Conservation (phyloP, 2,329 filamentous ascomycete genomes). For the Daldinia sp. region DNA sequence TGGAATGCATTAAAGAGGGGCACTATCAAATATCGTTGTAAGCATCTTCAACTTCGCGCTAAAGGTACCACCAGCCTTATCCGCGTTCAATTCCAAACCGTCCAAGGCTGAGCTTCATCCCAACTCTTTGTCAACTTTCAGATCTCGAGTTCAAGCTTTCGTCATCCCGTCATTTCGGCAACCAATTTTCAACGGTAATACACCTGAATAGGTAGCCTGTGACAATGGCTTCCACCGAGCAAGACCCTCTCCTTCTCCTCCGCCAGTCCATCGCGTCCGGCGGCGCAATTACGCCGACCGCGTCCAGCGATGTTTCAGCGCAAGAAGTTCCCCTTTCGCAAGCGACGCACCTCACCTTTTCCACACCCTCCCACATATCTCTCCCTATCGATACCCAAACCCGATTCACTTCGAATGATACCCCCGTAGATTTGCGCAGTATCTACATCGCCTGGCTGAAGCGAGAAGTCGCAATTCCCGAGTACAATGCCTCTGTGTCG, state of each 20-base stretch:
- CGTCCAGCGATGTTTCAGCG: conserved; percentile 72
- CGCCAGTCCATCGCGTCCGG: conserved; percentile 83
- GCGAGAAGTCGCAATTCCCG: conserved; percentile 87
- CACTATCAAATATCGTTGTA: background rate
- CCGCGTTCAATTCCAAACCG: conserved; percentile 14
- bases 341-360: conserved; percentile 84
- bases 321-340: conserved; percentile 75
- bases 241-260: conserved; percentile 85
- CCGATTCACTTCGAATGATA: conserved; percentile 84
- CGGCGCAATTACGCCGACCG: conserved; percentile 78
- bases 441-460: conserved; percentile 98
- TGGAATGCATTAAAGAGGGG: background rate
- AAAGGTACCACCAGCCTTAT: conserved; percentile 16
- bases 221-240: conserved; percentile 70
- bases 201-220: conserved; percentile 23
- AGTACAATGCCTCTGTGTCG: conserved; percentile 88
- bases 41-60: background rate
- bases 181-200: conserved; percentile 10
- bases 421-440: conserved; percentile 86
- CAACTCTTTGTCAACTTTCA: conserved; percentile 4
- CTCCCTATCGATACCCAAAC: conserved; percentile 80
- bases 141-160: background rate
- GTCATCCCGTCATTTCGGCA: conserved; percentile 1
- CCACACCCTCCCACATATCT: conserved; percentile 67
- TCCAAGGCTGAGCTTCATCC: conserved; percentile 27